Evolutionary conservation across 805 yeast species (phyloP), one percentile per base, ranked within the genome.

Genomic region (Barnettozyma wickerhamii): DNA sequence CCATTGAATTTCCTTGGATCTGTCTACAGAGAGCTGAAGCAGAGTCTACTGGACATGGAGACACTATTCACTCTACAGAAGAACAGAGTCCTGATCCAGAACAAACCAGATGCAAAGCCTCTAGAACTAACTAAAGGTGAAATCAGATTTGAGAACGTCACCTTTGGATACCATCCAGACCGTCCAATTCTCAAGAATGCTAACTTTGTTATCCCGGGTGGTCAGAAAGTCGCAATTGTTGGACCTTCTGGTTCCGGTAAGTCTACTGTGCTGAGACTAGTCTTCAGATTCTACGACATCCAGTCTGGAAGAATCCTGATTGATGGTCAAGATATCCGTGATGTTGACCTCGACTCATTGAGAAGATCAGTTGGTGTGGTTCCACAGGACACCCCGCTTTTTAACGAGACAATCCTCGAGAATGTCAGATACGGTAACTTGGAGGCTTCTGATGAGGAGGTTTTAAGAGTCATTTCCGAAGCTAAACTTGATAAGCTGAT

Each of bases 231-330:
- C 13, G 98, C 98, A 10, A 78, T 91, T 55, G 99, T 91, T 10
- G 99, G 99, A 0, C 95, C 98, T 0, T 83, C 95, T 7, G 99
- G 99, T 4, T 81, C 91, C 51, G 99, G 99, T 31, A 91, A 91
- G 64, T 87, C 96, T 0, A 91, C 99, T 0, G 76, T 93, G 30
- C 64, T 91, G 51, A 73, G 89, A 54, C 66, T 91, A 27, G 81
- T 88, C 0, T 91, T 91, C 68, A 67, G 99, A 52, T 91, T 93
- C 59, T 90, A 88, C 61, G 99, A 91, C 58, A 84, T 87, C 3
- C 69, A 69, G 30, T 65, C 71, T 12, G 98, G 98, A 10, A 67
- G 87, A 36, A 85, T 91, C 40, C 60, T 81, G 21, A 77, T 91
- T 37, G 96, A 91, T 63, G 96, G 95, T 3, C 93, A 86, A 53